Conservation (phyloP, 305 asterid species). For the Solanum hybrid region DNA sequence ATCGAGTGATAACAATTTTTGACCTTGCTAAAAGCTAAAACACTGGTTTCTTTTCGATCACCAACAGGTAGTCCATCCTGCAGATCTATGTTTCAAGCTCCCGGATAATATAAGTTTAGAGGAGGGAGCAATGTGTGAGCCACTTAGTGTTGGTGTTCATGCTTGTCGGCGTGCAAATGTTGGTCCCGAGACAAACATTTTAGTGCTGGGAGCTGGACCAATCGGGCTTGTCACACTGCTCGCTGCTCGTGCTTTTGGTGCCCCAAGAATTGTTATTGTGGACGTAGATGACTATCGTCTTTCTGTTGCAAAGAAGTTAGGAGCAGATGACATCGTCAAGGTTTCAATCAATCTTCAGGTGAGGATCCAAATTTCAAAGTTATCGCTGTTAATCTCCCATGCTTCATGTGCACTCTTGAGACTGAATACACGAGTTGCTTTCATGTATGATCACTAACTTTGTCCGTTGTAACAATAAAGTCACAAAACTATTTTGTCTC, state of each 20-base stretch:
- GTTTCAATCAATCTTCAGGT: conserved; percentile 57
- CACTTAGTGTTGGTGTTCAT: conserved; percentile 82
- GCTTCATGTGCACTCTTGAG: neutral
- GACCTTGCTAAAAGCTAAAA: neutral
- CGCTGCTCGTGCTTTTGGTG: conserved; percentile 81
- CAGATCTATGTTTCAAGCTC: conserved; percentile 67
- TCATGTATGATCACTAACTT: neutral
- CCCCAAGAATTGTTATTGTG: conserved; percentile 65
- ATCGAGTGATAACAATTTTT: neutral
- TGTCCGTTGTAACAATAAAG: neutral
- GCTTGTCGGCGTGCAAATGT: conserved; percentile 82
- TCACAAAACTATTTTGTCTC: neutral
- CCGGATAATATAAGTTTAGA: conserved; percentile 78
- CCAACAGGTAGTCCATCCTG: conserved; percentile 71
- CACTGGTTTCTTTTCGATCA: neutral
- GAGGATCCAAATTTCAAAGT: neutral
- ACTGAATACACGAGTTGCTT: neutral
- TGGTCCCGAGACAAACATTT: conserved; percentile 68
- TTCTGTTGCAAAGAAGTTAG: conserved; percentile 70
- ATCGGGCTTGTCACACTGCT: conserved; percentile 83
- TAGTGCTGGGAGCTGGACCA: conserved; percentile 92
- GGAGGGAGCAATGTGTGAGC: conserved; percentile 96
- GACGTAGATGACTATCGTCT: conserved; percentile 78
- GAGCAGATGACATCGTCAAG: conserved; percentile 64
- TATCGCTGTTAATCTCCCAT: neutral